Percentiles rank a stretch among this genome's conserved stretches.
These are phyloP conservation scores for Colletotrichum sp. DNA, from an alignment of 2,329 filamentous ascomycete species.

Conservation along the genomic window DNA sequence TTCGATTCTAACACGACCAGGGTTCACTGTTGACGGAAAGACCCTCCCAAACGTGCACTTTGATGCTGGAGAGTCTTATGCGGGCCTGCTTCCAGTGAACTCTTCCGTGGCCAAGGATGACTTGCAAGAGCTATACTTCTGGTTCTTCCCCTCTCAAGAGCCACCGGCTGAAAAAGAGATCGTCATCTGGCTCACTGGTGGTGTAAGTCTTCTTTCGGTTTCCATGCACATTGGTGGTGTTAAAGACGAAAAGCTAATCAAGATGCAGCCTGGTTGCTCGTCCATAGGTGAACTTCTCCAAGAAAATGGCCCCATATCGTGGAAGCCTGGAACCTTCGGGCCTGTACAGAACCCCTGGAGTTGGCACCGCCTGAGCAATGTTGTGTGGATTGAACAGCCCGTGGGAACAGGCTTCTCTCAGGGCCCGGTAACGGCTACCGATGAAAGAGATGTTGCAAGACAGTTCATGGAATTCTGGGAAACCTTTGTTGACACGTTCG, in stretches of 20 bases:
- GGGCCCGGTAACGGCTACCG: constrained; percentile 68
- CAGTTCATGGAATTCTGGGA: constrained; percentile 83
- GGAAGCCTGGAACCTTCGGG: constrained; percentile 71
- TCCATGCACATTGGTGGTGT: too few species aligned
- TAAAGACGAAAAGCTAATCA: background rate
- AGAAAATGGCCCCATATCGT: constrained; percentile 77
- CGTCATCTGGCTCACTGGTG: constrained; percentile 66
- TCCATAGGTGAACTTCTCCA: constrained; percentile 74
- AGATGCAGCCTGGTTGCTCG: constrained; percentile 55
- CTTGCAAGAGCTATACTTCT: constrained; percentile 61
- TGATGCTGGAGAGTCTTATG: constrained; percentile 70
- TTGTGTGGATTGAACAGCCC: constrained; percentile 77
- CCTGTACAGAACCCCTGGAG: constrained; percentile 71
- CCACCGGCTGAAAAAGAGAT: constrained; percentile 61
- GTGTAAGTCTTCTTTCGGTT: constrained; percentile 31
- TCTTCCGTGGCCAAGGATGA: constrained; percentile 44
- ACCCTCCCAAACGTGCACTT: constrained; percentile 72
- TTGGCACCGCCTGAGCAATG: constrained; percentile 79
- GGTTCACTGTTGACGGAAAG: constrained; percentile 68
- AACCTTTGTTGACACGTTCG: constrained; percentile 76
- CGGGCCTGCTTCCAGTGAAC: constrained; percentile 64
- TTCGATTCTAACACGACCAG: constrained; percentile 37
- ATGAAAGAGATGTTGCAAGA: constrained; percentile 68
- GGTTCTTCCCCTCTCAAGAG: constrained; percentile 63
- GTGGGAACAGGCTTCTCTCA: constrained; percentile 72